phyloP scores from a whole-genome alignment of 2,329 filamentous ascomycete genomes.

The Pyrenochaeta sp. region DNA sequence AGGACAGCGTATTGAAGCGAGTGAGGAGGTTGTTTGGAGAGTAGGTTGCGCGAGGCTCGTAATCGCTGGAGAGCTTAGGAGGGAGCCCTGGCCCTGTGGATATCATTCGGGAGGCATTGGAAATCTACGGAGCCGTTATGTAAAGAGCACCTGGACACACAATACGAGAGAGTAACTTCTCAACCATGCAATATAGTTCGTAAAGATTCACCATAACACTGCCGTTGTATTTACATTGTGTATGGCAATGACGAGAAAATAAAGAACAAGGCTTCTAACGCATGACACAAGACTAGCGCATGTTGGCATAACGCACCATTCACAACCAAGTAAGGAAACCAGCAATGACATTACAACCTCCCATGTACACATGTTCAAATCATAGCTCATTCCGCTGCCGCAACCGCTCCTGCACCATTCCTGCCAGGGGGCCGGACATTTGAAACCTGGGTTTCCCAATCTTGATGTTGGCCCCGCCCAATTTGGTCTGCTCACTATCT shows the following conservation, averaged over 20 bases:
- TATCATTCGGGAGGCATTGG: too few species aligned
- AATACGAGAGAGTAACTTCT: too few species aligned
- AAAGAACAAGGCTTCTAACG: background rate
- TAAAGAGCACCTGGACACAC: too few species aligned
- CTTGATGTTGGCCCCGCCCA: slow-evolving; percentile 21
- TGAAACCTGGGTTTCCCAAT: slow-evolving; percentile 42
- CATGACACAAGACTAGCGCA: slow-evolving; percentile 13
- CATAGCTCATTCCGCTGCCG: slow-evolving; percentile 41
- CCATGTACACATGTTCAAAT: slow-evolving; percentile 11
- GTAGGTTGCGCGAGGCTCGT: slow-evolving; percentile 57
- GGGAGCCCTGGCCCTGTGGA: too few species aligned
- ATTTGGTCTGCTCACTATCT: slow-evolving; percentile 7
- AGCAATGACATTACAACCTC: background rate
- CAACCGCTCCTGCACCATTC: slow-evolving; percentile 40
- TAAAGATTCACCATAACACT: too few species aligned
- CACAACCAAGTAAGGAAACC: too few species aligned
- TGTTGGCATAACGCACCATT: slow-evolving; percentile 27
- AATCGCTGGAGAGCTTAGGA: too few species aligned
- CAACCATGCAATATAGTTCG: too few species aligned
- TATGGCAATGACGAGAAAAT: too few species aligned
- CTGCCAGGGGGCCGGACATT: slow-evolving; percentile 45
- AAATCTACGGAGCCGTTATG: too few species aligned
- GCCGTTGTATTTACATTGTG: slow-evolving; percentile 33
- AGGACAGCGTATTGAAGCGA: slow-evolving; percentile 93
- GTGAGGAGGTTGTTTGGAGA: slow-evolving; percentile 78